These are phyloP conservation scores for Geranium incanum DNA, from an alignment of 441 rosid species.

Conservation along the genomic window DNA sequence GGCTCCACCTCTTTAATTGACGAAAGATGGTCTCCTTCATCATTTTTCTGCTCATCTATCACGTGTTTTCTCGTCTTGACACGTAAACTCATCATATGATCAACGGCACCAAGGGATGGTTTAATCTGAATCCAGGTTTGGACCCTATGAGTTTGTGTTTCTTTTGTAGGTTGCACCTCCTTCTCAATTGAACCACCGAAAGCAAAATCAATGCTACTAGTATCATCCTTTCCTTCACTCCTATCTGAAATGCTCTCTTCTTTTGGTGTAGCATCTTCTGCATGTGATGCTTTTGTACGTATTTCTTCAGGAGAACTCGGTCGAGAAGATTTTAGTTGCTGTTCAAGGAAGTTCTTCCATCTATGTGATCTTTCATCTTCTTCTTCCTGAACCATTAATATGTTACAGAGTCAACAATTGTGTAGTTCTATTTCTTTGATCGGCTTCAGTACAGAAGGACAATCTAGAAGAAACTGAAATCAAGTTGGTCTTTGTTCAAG, in stretches of 20 bases:
- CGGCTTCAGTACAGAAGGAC: background rate
- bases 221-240: conserved; percentile 34
- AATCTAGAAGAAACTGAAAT: conserved; percentile 1
- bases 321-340: conserved; percentile 45
- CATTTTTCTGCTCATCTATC: conserved; percentile 24
- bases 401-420: conserved; percentile 17
- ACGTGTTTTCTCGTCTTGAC: conserved; percentile 33
- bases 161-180: conserved; percentile 31
- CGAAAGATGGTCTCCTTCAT: conserved; percentile 27
- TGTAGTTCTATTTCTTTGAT: background rate
- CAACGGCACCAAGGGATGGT: conserved; percentile 42
- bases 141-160: conserved; percentile 29
- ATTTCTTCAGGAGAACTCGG: conserved; percentile 33
- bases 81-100: conserved; percentile 49
- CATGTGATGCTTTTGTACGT: conserved; percentile 24
- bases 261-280: conserved; percentile 27
- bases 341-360: conserved; percentile 81
- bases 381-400: conserved; percentile 59
- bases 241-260: conserved; percentile 31
- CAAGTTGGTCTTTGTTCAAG: background rate
- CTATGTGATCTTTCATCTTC: conserved; percentile 98
- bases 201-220: conserved; percentile 28
- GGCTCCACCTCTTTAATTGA: conserved; percentile 21
- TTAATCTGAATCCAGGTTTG: conserved; percentile 46
- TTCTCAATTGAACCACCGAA: conserved; percentile 21